Evolutionary conservation across 345 rosid genomes (phyloP).

Genomic region (Rhodamnia rubescens): DNA sequence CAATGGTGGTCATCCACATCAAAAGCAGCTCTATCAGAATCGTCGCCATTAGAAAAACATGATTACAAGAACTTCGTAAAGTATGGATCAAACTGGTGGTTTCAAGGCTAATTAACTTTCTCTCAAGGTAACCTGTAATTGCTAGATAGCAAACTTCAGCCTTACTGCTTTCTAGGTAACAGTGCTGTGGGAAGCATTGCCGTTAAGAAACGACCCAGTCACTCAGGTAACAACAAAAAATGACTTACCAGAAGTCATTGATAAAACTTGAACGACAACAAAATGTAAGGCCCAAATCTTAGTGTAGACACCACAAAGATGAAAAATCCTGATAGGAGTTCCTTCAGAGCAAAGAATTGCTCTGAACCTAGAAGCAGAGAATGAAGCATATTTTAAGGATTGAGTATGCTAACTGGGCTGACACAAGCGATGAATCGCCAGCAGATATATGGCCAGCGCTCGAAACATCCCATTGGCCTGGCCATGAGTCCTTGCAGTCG

Average conservation of each 20-base stretch:
- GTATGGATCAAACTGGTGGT: neutral
- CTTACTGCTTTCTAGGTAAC: neutral
- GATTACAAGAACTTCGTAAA: neutral
- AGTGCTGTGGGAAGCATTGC: neutral
- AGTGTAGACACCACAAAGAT: neutral
- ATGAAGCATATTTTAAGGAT: neutral
- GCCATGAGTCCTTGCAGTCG: conserved; percentile 82
- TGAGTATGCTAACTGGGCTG: conserved; percentile 47
- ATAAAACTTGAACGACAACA: neutral
- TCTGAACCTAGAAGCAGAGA: neutral
- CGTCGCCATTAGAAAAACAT: neutral
- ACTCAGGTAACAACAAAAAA: neutral
- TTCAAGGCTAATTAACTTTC: neutral
- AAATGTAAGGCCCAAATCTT: neutral
- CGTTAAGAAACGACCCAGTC: too few relatives aligned
- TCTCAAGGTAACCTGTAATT: neutral
- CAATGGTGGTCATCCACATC: neutral
- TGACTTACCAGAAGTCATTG: neutral
- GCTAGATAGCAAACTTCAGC: neutral
- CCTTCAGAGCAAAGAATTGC: neutral
- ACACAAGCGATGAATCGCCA: conserved; percentile 61
- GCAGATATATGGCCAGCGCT: conserved; percentile 97
- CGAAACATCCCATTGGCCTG: conserved; percentile 86
- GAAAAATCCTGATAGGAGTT: neutral
- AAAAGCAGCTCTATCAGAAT: neutral